Base-by-base conservation (phyloP, 768 basidiomycete species). In the Suillus subaureus region DNA sequence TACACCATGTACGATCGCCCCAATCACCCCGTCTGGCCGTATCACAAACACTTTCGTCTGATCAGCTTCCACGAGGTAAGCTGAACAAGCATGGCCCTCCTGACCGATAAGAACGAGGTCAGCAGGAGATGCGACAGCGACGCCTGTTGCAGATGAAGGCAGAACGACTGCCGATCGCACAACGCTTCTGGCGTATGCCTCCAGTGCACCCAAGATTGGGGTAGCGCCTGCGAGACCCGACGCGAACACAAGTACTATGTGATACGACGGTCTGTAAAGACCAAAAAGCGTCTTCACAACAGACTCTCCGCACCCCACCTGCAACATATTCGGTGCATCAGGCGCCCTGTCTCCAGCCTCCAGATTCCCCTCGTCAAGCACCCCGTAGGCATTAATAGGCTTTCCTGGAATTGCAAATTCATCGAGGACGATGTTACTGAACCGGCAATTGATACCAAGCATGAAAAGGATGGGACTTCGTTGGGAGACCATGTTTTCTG, bases 21-120 rank as follows among this genome's bases (percentile, higher is more conserved):
- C 84, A 5, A 54, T 6, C 28, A 54, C 52, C 1, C 52, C 28
- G 4, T 54, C 52, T 18, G 52, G 52, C 2, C 52, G 84, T 23
- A 84, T 54, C 6, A 67, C 64, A 33, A 81, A 71, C 4, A 75
- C 74, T 13, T 78, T 67, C 11, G 69, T 68, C 55, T 76, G 77
- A 8, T 71, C 73, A n/a, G 73, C 72, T 28, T 64, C 66, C 21
- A 75, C 69, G 51, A 71, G 71, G 70, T 83, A 83, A 1, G 76
- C 72, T 2, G 68, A 68, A 66, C 78, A 74, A 0, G 80, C 81
- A 63, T 79, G 73, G 9, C 79, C 79, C 0, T 68, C 69, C 18
- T 64, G 61, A 66, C 81, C 80, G 26, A 77, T 74, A 12, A 83
- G 61, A 15, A 78, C 71, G 31, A 71, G 73, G 63, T 76, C 75